A percentile compares a stretch with the other conserved stretches of the same genome.
These are phyloP conservation scores for Panellus pusillus DNA, from an alignment of 768 basidiomycete genomes.

Conservation along the genomic window DNA sequence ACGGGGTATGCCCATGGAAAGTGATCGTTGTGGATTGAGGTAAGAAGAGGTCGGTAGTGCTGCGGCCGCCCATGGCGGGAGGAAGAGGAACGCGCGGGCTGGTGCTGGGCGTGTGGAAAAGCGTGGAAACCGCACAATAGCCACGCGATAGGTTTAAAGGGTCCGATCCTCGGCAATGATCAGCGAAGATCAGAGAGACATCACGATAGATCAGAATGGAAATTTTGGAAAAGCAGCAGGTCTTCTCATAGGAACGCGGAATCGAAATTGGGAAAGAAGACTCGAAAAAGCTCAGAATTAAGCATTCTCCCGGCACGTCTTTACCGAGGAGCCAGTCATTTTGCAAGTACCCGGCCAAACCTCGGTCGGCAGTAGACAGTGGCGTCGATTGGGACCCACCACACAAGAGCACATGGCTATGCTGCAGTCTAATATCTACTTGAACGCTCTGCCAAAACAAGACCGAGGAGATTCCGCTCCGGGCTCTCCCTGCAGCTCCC, in stretches of 20 bases:
- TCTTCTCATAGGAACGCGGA: no score
- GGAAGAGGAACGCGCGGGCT: constrained; percentile 2
- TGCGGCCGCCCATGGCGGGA: constrained; percentile 12
- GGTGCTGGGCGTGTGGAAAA: neutral
- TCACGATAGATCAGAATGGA: neutral
- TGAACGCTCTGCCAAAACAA: no score
- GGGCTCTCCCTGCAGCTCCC: neutral
- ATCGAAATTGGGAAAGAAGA: no score
- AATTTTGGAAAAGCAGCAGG: no score
- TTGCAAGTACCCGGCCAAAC: neutral
- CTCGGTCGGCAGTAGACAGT: neutral
- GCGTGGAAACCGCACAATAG: constrained; percentile 18
- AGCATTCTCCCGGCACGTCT: no score
- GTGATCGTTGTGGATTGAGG: neutral
- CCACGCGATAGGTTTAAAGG: constrained; percentile 19
- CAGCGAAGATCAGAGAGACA: constrained; percentile 1
- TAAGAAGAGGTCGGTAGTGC: neutral
- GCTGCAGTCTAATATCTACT: neutral
- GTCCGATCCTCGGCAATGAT: constrained; percentile 10
- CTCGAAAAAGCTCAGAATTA: no score
- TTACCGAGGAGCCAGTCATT: no score
- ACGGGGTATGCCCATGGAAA: neutral
- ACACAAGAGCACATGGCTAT: neutral
- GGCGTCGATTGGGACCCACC: constrained; percentile 1
- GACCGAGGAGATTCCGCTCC: no score